Conservation (phyloP, 768 basidiomycete species). For the Termitomyces sp. region DNA sequence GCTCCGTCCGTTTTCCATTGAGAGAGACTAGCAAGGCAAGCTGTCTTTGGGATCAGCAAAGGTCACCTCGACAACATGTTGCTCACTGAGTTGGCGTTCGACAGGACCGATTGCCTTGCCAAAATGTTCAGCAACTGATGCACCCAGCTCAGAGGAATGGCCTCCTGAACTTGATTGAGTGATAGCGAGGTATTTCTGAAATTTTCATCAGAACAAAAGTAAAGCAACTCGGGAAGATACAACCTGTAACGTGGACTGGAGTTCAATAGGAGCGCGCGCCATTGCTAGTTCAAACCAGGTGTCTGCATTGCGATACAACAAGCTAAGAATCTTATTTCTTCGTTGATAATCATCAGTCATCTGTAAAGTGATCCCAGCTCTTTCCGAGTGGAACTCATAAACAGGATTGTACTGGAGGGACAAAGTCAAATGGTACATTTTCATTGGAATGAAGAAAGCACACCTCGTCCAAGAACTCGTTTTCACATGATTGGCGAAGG, state of each 20-base stretch:
- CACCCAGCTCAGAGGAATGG: slow-evolving; percentile 85
- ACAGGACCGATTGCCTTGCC: slow-evolving; percentile 78
- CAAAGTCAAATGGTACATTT: neutral
- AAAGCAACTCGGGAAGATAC: slow-evolving; percentile 13
- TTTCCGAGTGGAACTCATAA: slow-evolving; percentile 79
- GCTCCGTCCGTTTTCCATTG: slow-evolving; percentile 78
- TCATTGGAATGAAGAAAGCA: slow-evolving; percentile 13
- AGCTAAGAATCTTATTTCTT: slow-evolving; percentile 79
- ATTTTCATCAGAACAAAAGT: slow-evolving; percentile 3
- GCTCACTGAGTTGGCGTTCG: slow-evolving; percentile 71
- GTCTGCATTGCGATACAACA: slow-evolving; percentile 70
- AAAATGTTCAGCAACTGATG: slow-evolving; percentile 84
- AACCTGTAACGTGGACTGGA: slow-evolving; percentile 91
- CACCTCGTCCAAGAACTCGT: slow-evolving; percentile 90
- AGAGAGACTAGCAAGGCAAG: slow-evolving; percentile 51
- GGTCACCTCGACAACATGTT: neutral
- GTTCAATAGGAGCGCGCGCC: slow-evolving; percentile 84
- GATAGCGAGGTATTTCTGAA: slow-evolving; percentile 82
- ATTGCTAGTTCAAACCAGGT: slow-evolving; percentile 88
- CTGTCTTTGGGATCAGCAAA: slow-evolving; percentile 27
- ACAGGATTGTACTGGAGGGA: slow-evolving; percentile 78
- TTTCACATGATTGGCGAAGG: slow-evolving; percentile 82
- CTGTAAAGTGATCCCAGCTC: slow-evolving; percentile 69
- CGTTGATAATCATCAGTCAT: slow-evolving; percentile 84
- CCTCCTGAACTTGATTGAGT: slow-evolving; percentile 67